Base-by-base conservation (phyloP, 83 land plant species). In the Thuja plicata region DNA sequence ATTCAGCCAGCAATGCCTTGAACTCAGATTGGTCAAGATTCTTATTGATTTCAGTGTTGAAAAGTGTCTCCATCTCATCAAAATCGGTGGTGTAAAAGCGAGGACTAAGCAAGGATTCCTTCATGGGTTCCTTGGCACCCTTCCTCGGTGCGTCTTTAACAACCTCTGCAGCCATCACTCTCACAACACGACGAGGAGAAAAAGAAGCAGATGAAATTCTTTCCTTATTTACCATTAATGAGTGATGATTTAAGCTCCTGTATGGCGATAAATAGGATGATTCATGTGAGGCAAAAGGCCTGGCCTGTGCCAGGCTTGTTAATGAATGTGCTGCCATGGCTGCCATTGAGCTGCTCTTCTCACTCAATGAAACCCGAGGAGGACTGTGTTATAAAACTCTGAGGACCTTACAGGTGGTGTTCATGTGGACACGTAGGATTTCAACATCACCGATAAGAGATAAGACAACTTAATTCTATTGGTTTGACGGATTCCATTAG, bases 81-180 rank as follows among this genome's bases (percentile, higher is more conserved):
- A 98, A 98, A 57, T 97, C 99, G 0, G 99, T 98, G 79, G 99
- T 98, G 96, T 98, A 98, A 90, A 98, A 97, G 87, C 99, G 92
- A 30, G 99, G 99, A 12, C 97, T 91, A 76, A 97, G 92, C 17
- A 98, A 95, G 46, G 99, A 89, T 90, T 98, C 99, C 71, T 98
- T 93, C 73, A 93, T 91, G 38, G 84, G 91, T 38, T 91, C 74
- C 92, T 93, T 95, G 89, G 77, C 84, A 2, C 90, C 90, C 35
- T 88, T 87, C 77, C 91, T 85, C 30, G 85, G 35, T 41, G 41
- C 24, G 13, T 46, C 55, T 34, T 46, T 83, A 50, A 83, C 85
- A 46, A 81, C 78, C 17, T 35, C 92, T 1, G 86, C 82, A 1
- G 92, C 89, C 15, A 88, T 62, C 79, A 85, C 78, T 27, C 16